Evolutionary conservation across 1,139 yeast species (phyloP), one percentile per base, ranked within the genome.

Genomic region (Kodamaea alishanica): DNA sequence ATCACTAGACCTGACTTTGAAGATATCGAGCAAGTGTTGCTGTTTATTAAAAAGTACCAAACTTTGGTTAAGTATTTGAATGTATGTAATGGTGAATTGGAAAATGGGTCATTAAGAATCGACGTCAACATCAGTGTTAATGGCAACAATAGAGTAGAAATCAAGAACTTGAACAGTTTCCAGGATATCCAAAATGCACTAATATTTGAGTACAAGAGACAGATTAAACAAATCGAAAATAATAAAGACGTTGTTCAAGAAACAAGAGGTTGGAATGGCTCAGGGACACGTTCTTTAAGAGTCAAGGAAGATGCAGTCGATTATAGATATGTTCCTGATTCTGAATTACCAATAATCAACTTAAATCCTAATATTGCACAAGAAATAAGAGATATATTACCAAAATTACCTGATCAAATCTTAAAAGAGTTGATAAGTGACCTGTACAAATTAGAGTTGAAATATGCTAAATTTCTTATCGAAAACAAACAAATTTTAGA

Each of bases 231-330:
- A 24, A 55, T 80, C 8, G 45, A 61, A 39, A 44, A 56, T 7
- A 61, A 54, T 1, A 51, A 55, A 5, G 44, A 52, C 0, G 59
- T 81, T 1, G 46, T 41, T 1, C 79, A 81, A 44, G 96, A 90
- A 54, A 94, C 99, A 0, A 73, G 97, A 52, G 94, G 96, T 10
- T 92, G 97, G 97, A 81, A 83, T 55, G 97, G 96, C 1, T 60
- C 56, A 8, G 60, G 61, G 34, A 90, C 97, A 0, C 70, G 74
- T 37, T 72, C 76, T 37, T 61, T 83, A 37, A 75, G 98, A 56
- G 69, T 77, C 3, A 92, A 94, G 54, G 97, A 90, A 57, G 78
- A 79, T 35, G 77, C 88, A 0, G 75, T 86, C 6, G 98, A 92
- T 58, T 92, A 92, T 59, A 69, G 97, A 52, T 92, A 89, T 56